phyloP scores from a whole-genome alignment of 345 rosid species.

The Lenwebbia sp. region DNA sequence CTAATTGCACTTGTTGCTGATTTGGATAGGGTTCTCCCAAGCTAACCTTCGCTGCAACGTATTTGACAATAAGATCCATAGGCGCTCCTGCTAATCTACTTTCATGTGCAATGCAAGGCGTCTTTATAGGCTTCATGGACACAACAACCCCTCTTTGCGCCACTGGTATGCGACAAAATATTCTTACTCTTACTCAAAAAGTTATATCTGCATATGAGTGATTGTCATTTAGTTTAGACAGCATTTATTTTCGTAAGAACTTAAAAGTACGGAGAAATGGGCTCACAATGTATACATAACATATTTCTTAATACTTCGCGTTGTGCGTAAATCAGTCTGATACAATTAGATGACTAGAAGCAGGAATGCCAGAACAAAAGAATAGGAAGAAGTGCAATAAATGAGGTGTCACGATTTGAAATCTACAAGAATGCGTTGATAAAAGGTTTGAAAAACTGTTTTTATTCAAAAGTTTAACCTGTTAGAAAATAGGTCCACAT shows the following conservation, averaged over 20 bases:
- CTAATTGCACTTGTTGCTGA: not conserved
- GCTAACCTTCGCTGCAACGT: slow-evolving; percentile 49
- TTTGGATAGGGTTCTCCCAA: slow-evolving; percentile 47
- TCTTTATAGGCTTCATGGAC: slow-evolving; percentile 74
- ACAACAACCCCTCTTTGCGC: slow-evolving; percentile 79
- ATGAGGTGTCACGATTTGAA: not conserved
- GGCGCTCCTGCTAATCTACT: slow-evolving; percentile 82
- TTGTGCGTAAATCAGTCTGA: not conserved
- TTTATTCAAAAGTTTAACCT: not conserved
- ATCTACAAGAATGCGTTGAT: not conserved
- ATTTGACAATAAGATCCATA: slow-evolving; percentile 53
- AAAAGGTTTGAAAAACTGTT: not conserved
- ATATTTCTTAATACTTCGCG: not conserved
- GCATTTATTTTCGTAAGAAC: not conserved
- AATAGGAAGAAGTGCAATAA: not conserved
- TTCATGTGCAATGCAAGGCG: slow-evolving; percentile 88
- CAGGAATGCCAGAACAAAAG: not conserved
- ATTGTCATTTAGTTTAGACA: too few species aligned
- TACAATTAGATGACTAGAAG: not conserved
- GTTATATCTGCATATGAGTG: not conserved
- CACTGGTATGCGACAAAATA: slow-evolving; percentile 21
- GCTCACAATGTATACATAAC: not conserved
- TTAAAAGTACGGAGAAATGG: not conserved
- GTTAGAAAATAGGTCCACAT: not conserved
- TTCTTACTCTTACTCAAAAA: not conserved